Percentiles rank a stretch among this genome's conserved stretches.
phyloP scores from a whole-genome alignment of 2,329 filamentous ascomycete species.

The Alternaria triticina region DNA sequence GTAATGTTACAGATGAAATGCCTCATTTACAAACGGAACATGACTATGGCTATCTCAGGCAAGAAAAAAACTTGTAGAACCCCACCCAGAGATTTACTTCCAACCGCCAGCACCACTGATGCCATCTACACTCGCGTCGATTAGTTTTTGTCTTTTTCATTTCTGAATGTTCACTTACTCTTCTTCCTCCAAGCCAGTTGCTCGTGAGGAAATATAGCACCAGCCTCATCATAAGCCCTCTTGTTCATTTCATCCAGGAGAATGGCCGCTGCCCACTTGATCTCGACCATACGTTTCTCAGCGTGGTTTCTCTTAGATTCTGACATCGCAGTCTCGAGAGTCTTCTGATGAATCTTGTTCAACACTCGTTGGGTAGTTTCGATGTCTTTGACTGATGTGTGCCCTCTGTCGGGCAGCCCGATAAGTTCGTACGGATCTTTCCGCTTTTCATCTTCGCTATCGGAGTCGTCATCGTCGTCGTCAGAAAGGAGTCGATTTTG shows the following conservation, averaged over 20 bases:
- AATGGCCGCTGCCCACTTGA: constrained; percentile 2
- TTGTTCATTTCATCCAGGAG: constrained; percentile 5
- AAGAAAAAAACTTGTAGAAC: not conserved
- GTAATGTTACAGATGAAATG: not conserved
- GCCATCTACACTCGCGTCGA: not conserved
- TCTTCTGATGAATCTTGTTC: not conserved
- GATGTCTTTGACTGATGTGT: not conserved
- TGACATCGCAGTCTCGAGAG: not conserved
- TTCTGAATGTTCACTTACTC: not conserved
- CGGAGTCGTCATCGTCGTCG: not conserved
- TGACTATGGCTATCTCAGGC: not conserved
- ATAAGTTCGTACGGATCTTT: constrained; percentile 1
- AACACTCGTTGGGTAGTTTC: not conserved
- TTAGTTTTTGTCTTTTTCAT: not conserved
- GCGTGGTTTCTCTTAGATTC: not conserved
- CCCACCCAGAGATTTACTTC: not conserved
- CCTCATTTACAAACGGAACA: not conserved
- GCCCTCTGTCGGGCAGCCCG: not conserved
- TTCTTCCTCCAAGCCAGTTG: constrained; percentile 3
- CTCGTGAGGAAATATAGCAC: not conserved
- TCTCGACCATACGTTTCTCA: constrained; percentile 1
- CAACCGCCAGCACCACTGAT: not conserved
- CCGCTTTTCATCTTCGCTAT: not conserved
- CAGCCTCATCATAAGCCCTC: constrained; percentile 8
- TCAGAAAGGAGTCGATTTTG: not conserved